Evolutionary conservation across 1,284 basidiomycete genomes (phyloP).

Genomic region (Sanghuangporus weigelae): DNA sequence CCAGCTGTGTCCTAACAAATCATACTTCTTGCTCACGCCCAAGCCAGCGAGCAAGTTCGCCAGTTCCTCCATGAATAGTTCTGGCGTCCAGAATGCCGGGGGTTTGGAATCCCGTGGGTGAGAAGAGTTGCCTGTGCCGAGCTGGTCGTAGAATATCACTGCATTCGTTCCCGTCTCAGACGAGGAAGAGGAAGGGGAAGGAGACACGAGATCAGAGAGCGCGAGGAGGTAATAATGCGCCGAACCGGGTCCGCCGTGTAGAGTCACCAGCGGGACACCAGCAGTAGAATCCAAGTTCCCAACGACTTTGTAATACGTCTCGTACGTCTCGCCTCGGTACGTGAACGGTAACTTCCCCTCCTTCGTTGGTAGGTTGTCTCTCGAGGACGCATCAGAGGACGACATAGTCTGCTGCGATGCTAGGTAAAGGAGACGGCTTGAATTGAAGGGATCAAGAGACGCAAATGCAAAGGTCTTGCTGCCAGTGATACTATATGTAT

Average conservation of each 20-base stretch:
- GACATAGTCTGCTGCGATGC: not conserved
- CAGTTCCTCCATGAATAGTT: conserved; percentile 44
- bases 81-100: conserved; percentile 39
- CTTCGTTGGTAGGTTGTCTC: not conserved
- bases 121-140: conserved; percentile 42
- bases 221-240: conserved; percentile 35
- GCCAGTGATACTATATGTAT: too few relatives aligned
- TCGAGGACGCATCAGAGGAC: not conserved
- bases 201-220: conserved; percentile 27
- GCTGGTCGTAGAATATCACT: conserved; percentile 45
- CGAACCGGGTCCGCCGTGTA: conserved; percentile 43
- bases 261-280: conserved; percentile 33
- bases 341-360: conserved; percentile 27
- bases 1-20: conserved; percentile 46
- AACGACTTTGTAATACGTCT: conserved; percentile 42
- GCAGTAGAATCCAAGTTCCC: conserved; percentile 31
- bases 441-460: too few relatives aligned
- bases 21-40: conserved; percentile 32
- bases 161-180: conserved; percentile 24
- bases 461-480: too few relatives aligned
- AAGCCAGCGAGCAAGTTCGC: conserved; percentile 38
- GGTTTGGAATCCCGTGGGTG: conserved; percentile 36
- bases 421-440: too few relatives aligned
- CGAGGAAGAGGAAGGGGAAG: conserved; percentile 18
- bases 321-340: conserved; percentile 29